A percentile compares a stretch with the other conserved stretches of the same genome.
Conservation (phyloP, 345 rosid species). For the Hypericum androsaemum region DNA sequence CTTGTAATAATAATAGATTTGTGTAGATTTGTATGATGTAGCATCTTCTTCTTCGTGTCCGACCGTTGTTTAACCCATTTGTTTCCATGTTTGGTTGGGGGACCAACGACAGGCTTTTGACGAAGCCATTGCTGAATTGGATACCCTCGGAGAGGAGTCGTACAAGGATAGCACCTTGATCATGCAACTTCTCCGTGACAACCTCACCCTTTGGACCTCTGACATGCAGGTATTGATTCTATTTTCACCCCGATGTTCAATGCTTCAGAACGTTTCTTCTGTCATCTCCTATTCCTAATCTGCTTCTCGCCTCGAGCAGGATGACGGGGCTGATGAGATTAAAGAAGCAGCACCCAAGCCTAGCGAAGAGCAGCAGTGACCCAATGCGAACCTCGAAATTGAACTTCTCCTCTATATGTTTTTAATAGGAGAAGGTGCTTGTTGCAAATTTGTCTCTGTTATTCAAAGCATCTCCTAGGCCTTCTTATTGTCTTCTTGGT, state of each 20-base stretch:
- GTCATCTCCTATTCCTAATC: not conserved
- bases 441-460: slow-evolving; percentile 28
- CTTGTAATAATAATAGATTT: too few relatives aligned
- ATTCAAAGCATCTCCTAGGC: slow-evolving; percentile 23
- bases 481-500: slow-evolving; percentile 33
- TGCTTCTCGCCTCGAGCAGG: slow-evolving; percentile 29
- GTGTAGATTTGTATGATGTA: too few relatives aligned
- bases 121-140: slow-evolving; percentile 88
- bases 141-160: slow-evolving; percentile 87
- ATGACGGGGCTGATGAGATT: slow-evolving; percentile 77
- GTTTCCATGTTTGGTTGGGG: slow-evolving; percentile 1
- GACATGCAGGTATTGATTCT: slow-evolving; percentile 76
- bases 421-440: slow-evolving; percentile 49
- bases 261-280: not conserved
- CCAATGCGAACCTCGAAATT: slow-evolving; percentile 19
- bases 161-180: slow-evolving; percentile 95
- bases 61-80: not conserved
- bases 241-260: not conserved
- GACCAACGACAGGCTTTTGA: slow-evolving; percentile 69
- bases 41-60: not conserved
- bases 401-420: slow-evolving; percentile 52
- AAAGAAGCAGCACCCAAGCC: slow-evolving; percentile 66
- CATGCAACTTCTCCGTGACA: slow-evolving; percentile 96
- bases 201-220: slow-evolving; percentile 94
- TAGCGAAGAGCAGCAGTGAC: slow-evolving; percentile 43